A percentile compares a stretch with the other conserved stretches of the same genome.
These are phyloP conservation scores for Graphilbum fragrans DNA, from an alignment of 2,329 filamentous ascomycete species.

Conservation along the genomic window DNA sequence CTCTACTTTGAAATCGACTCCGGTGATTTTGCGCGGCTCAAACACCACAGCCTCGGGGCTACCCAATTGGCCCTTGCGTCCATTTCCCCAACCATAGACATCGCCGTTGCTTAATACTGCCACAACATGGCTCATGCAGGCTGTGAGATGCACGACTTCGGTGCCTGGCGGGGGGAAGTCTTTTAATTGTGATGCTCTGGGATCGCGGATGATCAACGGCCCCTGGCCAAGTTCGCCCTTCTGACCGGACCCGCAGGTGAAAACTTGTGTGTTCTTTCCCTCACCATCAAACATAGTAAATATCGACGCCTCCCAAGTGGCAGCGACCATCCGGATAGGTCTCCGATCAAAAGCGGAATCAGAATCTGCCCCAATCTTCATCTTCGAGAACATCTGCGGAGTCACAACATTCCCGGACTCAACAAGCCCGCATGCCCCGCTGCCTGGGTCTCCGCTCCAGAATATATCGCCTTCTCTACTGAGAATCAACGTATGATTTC, in stretches of 20 bases:
- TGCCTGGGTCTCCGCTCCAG: slow-evolving; percentile 48
- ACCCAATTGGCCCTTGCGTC: slow-evolving; percentile 76
- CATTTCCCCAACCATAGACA: slow-evolving; percentile 80
- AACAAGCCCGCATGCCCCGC: slow-evolving; percentile 40
- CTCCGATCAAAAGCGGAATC: slow-evolving; percentile 14
- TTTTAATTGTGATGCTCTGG: slow-evolving; percentile 35
- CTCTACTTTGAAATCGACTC: slow-evolving; percentile 46
- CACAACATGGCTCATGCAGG: slow-evolving; percentile 68
- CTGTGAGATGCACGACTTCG: slow-evolving; percentile 51
- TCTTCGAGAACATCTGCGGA: slow-evolving; percentile 18
- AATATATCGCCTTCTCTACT: slow-evolving; percentile 47
- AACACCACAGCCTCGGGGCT: slow-evolving; percentile 38
- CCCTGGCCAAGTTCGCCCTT: slow-evolving; percentile 66
- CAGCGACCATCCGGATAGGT: slow-evolving; percentile 39
- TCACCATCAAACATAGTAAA: slow-evolving; percentile 37
- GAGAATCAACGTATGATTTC: slow-evolving; percentile 76
- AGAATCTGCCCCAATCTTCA: slow-evolving; percentile 25
- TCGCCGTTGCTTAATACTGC: slow-evolving; percentile 62
- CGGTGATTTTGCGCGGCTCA: slow-evolving; percentile 48
- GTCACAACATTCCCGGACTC: slow-evolving; percentile 11
- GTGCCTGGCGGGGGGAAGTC: slow-evolving; percentile 52
- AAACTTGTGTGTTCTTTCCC: slow-evolving; percentile 36
- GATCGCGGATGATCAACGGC: slow-evolving; percentile 33
- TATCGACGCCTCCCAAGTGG: slow-evolving; percentile 68
- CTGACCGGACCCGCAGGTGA: slow-evolving; percentile 50